phyloP scores from a whole-genome alignment of 805 yeast genomes.

The Cyberlindnera maclurae region DNA sequence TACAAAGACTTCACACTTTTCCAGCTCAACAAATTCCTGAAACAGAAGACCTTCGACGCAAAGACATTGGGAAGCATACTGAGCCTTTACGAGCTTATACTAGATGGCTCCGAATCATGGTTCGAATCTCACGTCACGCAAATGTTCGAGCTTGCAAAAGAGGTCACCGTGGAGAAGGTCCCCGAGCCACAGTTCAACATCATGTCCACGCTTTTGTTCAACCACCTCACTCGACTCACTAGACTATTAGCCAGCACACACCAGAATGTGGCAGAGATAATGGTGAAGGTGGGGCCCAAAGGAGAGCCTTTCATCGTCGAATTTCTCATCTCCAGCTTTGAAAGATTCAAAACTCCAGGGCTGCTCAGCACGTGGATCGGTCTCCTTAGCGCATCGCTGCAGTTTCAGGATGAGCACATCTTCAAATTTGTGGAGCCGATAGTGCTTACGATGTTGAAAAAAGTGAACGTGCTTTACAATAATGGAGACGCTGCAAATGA shows the following conservation, averaged over 20 bases:
- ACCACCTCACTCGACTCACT: conserved; percentile 19
- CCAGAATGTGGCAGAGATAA: conserved; percentile 12
- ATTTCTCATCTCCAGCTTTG: conserved; percentile 20
- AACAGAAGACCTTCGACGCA: conserved; percentile 27
- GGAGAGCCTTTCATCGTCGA: conserved; percentile 17
- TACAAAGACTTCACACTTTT: conserved; percentile 50
- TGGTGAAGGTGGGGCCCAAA: conserved; percentile 9
- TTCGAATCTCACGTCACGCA: conserved; percentile 39
- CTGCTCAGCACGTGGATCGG: conserved; percentile 18
- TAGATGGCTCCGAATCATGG: conserved; percentile 52
- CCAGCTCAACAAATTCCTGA: conserved; percentile 40
- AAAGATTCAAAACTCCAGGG: conserved; percentile 16
- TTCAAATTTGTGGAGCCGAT: conserved; percentile 21
- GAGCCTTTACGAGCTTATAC: conserved; percentile 35
- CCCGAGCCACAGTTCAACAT: conserved; percentile 12
- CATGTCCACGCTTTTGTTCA: conserved; percentile 18
- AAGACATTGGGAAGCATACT: conserved; percentile 37
- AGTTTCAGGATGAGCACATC: conserved; percentile 20
- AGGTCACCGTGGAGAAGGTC: conserved; percentile 11
- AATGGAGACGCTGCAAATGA: conserved; percentile 23
- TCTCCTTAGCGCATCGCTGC: conserved; percentile 14
- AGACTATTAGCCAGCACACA: conserved; percentile 13
- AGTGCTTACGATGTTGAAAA: conserved; percentile 15
- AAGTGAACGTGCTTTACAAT: conserved; percentile 15
- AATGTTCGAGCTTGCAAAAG: conserved; percentile 31